Conservation (phyloP, 2,329 filamentous ascomycete species). For the Penicillium hordei region DNA sequence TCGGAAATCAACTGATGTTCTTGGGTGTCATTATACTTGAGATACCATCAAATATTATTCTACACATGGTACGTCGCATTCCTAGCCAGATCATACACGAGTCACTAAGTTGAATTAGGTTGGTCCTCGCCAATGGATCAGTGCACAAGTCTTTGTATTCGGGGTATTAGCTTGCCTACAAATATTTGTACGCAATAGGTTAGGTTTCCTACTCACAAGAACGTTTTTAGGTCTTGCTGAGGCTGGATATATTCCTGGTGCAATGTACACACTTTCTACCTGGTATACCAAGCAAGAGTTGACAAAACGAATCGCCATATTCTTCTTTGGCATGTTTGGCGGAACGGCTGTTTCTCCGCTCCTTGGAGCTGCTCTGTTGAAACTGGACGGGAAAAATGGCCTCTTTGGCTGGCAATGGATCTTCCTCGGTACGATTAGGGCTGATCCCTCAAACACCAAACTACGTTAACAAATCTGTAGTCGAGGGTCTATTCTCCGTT, state of each 20-base stretch:
- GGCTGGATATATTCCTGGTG: slow-evolving; percentile 54
- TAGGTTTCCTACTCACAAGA: slow-evolving; percentile 49
- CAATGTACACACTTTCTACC: slow-evolving; percentile 53
- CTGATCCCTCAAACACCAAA: no score
- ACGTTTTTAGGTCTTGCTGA: slow-evolving; percentile 51
- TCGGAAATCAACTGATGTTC: slow-evolving; percentile 57
- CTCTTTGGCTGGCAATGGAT: slow-evolving; percentile 55
- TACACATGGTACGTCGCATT: slow-evolving; percentile 20
- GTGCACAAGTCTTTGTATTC: slow-evolving; percentile 51
- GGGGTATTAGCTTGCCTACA: slow-evolving; percentile 50
- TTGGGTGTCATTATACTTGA: slow-evolving; percentile 52
- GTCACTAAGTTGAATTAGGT: slow-evolving; percentile 27
- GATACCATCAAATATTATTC: slow-evolving; percentile 52
- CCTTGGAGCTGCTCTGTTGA: slow-evolving; percentile 51
- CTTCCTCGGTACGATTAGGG: slow-evolving; percentile 42
- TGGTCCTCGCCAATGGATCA: slow-evolving; percentile 52
- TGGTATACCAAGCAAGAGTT: slow-evolving; percentile 53
- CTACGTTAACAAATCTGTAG: slow-evolving; percentile 23
- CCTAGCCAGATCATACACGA: slow-evolving; percentile 17
- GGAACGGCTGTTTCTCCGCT: slow-evolving; percentile 53
- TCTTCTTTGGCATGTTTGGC: slow-evolving; percentile 57
- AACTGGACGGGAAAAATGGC: slow-evolving; percentile 43
- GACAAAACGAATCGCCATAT: slow-evolving; percentile 50
- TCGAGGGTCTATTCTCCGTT: slow-evolving; percentile 50
- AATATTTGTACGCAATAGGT: slow-evolving; percentile 44